Percentiles rank a stretch among this genome's conserved stretches.
Evolutionary conservation across 208 protist species (phyloP).

Genomic region (Endotrypanum monterogeii): DNA sequence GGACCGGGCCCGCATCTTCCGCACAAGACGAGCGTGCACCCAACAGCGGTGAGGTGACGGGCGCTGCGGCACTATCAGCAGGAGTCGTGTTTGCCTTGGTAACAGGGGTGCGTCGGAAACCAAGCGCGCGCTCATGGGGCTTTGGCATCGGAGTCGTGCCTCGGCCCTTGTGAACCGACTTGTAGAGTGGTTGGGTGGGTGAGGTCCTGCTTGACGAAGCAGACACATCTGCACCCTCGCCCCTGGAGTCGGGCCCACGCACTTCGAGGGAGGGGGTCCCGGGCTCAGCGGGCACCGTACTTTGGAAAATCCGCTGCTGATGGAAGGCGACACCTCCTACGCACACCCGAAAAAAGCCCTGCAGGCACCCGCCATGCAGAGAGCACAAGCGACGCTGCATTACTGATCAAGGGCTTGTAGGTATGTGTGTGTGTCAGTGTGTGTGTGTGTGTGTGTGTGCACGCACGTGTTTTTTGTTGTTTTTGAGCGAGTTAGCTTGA

Average conservation of each 20-base stretch:
- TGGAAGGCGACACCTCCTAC: neutral
- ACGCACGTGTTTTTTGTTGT: neutral
- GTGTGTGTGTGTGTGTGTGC: neutral
- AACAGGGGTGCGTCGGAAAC: slow-evolving; percentile 8
- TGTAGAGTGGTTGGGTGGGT: slow-evolving; percentile 61
- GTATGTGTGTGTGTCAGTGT: neutral
- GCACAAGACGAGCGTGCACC: slow-evolving; percentile 72
- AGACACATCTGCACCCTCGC: neutral
- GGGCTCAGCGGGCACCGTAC: neutral
- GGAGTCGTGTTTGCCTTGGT: neutral
- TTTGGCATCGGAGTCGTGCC: slow-evolving; percentile 51
- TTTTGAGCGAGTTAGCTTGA: neutral
- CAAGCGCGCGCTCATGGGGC: slow-evolving; percentile 18
- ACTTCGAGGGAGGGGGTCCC: neutral
- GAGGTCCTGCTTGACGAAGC: slow-evolving; percentile 1
- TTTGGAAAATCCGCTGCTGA: slow-evolving; percentile 13
- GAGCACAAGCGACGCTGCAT: slow-evolving; percentile 23
- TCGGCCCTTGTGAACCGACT: slow-evolving; percentile 72
- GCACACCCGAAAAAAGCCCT: neutral
- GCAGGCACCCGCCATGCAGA: neutral
- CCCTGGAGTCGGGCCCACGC: neutral
- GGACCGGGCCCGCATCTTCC: slow-evolving; percentile 69
- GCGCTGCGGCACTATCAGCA: slow-evolving; percentile 12
- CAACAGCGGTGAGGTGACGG: slow-evolving; percentile 14
- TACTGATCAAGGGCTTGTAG: too few species aligned